These are phyloP conservation scores for Sarocladiaceae sp. DNA, from an alignment of 2,329 filamentous ascomycete species.

Conservation along the genomic window DNA sequence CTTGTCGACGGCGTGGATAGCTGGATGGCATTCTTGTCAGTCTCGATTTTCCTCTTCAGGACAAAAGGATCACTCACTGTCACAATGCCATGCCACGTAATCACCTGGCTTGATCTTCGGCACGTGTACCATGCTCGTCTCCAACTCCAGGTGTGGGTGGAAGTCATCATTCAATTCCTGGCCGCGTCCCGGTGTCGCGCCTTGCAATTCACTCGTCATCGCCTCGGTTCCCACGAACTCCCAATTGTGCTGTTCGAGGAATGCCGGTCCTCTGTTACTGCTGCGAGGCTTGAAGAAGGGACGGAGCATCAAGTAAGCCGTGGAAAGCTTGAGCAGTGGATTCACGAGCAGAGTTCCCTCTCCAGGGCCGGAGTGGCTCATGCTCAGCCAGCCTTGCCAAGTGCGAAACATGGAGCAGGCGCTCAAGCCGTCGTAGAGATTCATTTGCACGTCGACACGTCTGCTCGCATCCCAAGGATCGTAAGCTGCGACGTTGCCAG, in stretches of 20 bases:
- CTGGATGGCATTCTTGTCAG: constrained; percentile 19
- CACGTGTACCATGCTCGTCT: constrained; percentile 64
- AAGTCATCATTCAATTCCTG: constrained; percentile 63
- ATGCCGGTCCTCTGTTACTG: constrained; percentile 24
- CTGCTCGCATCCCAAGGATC: constrained; percentile 77
- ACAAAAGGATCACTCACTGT: constrained; percentile 40
- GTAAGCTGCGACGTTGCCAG: constrained; percentile 69
- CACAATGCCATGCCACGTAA: constrained; percentile 82
- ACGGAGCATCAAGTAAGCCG: constrained; percentile 74
- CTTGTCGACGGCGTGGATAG: constrained; percentile 79
- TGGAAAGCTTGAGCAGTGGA: constrained; percentile 70
- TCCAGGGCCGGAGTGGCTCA: constrained; percentile 66
- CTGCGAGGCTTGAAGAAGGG: constrained; percentile 69
- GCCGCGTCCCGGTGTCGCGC: constrained; percentile 62
- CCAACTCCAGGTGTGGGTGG: constrained; percentile 68
- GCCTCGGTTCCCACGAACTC: constrained; percentile 38
- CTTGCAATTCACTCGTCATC: constrained; percentile 62
- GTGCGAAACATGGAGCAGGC: constrained; percentile 82
- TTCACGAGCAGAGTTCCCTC: constrained; percentile 83
- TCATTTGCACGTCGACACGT: constrained; percentile 62
- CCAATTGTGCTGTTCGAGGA: constrained; percentile 56
- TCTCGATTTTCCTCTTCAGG: not conserved
- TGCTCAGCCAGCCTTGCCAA: constrained; percentile 85
- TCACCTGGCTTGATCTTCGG: constrained; percentile 68
- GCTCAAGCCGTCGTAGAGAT: constrained; percentile 77